These are phyloP conservation scores for Omphalotus olearius DNA, from an alignment of 1,284 basidiomycete species.

Conservation along the genomic window DNA sequence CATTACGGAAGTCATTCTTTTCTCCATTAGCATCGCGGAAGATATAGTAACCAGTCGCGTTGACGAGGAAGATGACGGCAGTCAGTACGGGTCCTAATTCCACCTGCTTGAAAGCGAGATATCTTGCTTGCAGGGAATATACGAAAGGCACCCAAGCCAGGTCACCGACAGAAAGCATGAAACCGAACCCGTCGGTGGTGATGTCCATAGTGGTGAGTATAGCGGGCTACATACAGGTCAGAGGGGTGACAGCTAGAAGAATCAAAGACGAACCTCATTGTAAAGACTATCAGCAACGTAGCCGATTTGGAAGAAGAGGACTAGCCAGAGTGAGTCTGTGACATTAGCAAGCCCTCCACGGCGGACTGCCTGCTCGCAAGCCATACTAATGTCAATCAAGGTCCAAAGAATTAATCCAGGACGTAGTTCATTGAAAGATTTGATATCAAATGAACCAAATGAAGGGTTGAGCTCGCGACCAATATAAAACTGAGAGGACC, in stretches of 20 bases:
- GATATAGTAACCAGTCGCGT: slow-evolving; percentile 85
- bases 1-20: slow-evolving; percentile 95
- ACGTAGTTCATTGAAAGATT: slow-evolving; percentile 94
- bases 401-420: slow-evolving; percentile 96
- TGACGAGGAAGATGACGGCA: slow-evolving; percentile 60
- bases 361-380: slow-evolving; percentile 85
- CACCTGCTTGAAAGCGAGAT: slow-evolving; percentile 84
- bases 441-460: slow-evolving; percentile 89
- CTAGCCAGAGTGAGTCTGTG: slow-evolving; percentile 92
- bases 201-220: slow-evolving; percentile 98
- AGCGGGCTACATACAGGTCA: slow-evolving; percentile 49
- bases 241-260: not conserved
- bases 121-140: slow-evolving; percentile 92
- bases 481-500: slow-evolving; percentile 80
- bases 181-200: slow-evolving; percentile 96
- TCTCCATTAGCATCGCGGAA: slow-evolving; percentile 89
- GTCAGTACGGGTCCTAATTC: slow-evolving; percentile 72
- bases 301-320: slow-evolving; percentile 82
- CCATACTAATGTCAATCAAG: slow-evolving; percentile 88
- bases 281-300: slow-evolving; percentile 87
- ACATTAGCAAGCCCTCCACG: slow-evolving; percentile 63
- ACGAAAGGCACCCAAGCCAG: slow-evolving; percentile 94
- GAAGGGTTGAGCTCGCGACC: slow-evolving; percentile 94
- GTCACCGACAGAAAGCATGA: slow-evolving; percentile 96
- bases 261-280: slow-evolving; percentile 68